Base-by-base conservation (phyloP, 129 eudicot species). In the Tanacetum coccineum region DNA sequence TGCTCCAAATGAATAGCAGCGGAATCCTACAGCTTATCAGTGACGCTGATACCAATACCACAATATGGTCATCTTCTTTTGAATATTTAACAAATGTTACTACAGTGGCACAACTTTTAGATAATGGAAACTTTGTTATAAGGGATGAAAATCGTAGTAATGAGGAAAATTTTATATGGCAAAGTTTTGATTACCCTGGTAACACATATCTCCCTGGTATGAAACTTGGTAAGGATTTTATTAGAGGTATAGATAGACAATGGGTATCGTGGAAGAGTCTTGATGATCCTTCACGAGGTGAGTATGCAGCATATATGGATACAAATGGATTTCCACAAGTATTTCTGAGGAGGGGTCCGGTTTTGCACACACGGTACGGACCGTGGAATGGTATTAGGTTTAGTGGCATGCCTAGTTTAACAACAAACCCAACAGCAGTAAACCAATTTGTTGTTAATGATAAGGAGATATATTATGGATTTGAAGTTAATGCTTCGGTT, bases 321-420 rank as follows among this genome's bases (percentile, higher is more conserved):
- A 75, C 74, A 5, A 66, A 69, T 13, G 79, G 83, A 9, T 79
- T 55, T n/a, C 83, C 83, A 6, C 83, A 79, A 26, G 3, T 66
- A 1, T 50, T 71, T 10, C 25, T 17, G 11, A 15, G 9, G 13
- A 26, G 59, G 2, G 54, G 62, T 22, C 20, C 18, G 2, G 32
- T 47, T 40, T 58, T 62, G 45, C 42, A 4, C 26, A 67, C 26
- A 0, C 58, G 81, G 57, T 22, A 5, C 12, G 84, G 84, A 22
- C 84, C 84, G 3, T 80, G 84, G 84, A 80, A 80, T 50, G 84
- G 84, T 8, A 3, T 75, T n/a, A 40, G 65, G 15, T 75, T 75
- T 36, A 80, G 63, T 32, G 84, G 84, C 36, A 59, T 74, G 54
- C 80, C 77, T 7, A 60, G 59, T 17, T 30, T 59, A 18, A 25